These are phyloP conservation scores for Cutaneotrichosporon dermatis DNA, from an alignment of 1,284 basidiomycete species.

Conservation along the genomic window DNA sequence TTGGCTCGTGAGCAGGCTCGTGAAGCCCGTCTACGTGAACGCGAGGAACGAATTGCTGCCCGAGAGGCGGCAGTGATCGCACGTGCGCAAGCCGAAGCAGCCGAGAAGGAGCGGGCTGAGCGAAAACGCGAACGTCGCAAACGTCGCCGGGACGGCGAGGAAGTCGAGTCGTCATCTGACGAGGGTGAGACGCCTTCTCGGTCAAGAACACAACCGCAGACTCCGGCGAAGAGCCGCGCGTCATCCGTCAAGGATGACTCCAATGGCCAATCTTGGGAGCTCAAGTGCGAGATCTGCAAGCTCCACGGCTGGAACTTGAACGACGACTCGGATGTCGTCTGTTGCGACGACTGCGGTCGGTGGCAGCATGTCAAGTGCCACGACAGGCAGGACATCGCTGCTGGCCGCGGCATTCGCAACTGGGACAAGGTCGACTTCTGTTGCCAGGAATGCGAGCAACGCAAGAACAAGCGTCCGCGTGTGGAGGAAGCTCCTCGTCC, in stretches of 20 bases:
- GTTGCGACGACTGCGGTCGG: conserved; percentile 53
- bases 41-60: conserved; percentile 49
- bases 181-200: conserved; percentile 11
- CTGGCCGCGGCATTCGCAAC: conserved; percentile 34
- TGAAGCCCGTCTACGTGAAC: conserved; percentile 46
- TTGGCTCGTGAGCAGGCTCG: conserved; percentile 47
- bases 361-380: conserved; percentile 52
- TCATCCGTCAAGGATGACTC: background rate
- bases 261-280: conserved; percentile 47
- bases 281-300: conserved; percentile 53
- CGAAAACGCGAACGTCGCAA: conserved; percentile 39
- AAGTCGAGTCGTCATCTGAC: conserved; percentile 16
- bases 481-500: conserved; percentile 2
- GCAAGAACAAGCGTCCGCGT: conserved; percentile 26
- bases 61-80: conserved; percentile 46
- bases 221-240: background rate
- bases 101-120: conserved; percentile 35
- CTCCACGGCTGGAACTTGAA: conserved; percentile 49
- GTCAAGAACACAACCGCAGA: background rate
- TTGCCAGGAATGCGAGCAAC: conserved; percentile 36
- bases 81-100: conserved; percentile 39
- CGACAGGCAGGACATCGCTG: conserved; percentile 35
- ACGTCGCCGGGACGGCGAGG: conserved; percentile 34
- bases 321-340: conserved; percentile 51
- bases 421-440: conserved; percentile 49